Conservation (phyloP, 2,329 filamentous ascomycete species). For the Colletotrichum liriopes region DNA sequence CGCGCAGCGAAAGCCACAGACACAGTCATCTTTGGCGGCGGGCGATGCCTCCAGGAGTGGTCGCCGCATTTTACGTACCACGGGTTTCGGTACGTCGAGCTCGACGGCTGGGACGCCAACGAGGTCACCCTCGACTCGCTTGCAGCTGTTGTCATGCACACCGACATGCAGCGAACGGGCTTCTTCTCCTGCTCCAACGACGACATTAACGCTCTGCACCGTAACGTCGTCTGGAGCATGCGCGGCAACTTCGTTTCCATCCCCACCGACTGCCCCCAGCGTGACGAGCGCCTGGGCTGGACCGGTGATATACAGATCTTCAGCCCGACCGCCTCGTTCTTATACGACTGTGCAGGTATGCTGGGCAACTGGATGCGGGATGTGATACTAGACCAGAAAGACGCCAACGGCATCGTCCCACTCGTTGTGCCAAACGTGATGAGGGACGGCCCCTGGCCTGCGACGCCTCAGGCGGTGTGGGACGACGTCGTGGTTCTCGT, state of each 20-base stretch:
- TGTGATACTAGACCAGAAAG: conserved; percentile 52
- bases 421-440: conserved; percentile 51
- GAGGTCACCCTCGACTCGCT: conserved; percentile 42
- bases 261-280: conserved; percentile 73
- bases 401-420: conserved; percentile 53
- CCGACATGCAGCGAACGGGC: conserved; percentile 66
- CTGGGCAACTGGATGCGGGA: conserved; percentile 66
- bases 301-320: conserved; percentile 67
- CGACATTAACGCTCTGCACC: conserved; percentile 67
- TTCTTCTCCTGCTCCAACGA: conserved; percentile 67
- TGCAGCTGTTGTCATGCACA: conserved; percentile 60
- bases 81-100: conserved; percentile 67
- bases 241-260: conserved; percentile 71
- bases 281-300: conserved; percentile 70
- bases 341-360: conserved; percentile 68
- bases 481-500: conserved; percentile 58
- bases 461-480: conserved; percentile 57
- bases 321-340: conserved; percentile 64
- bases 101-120: conserved; percentile 58
- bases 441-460: conserved; percentile 43
- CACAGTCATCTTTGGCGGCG: conserved; percentile 51
- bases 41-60: conserved; percentile 49
- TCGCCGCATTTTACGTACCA: conserved; percentile 67
- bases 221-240: conserved; percentile 71
- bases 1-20: conserved; percentile 60